Conservation (phyloP, 192 early-diverging fungal species). For the Powellomyces hirtus region DNA sequence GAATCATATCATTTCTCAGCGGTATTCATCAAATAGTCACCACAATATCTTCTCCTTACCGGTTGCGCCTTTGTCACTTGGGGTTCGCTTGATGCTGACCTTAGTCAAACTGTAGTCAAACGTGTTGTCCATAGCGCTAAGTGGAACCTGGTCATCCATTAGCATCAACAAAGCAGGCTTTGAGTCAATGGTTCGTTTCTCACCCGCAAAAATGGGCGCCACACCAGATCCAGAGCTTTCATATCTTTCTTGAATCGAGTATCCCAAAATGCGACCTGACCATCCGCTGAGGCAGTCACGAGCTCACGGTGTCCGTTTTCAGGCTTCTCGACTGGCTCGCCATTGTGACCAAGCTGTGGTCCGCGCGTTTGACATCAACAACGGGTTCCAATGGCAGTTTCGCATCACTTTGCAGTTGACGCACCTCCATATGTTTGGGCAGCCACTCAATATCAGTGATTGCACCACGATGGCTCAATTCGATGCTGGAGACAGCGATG, state of each 20-base stretch:
- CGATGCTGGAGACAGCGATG: slow-evolving; percentile 55
- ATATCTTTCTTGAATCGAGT: slow-evolving; percentile 57
- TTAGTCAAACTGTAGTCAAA: slow-evolving; percentile 63
- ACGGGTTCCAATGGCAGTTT: no score
- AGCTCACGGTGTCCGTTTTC: slow-evolving; percentile 55
- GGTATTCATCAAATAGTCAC: no score
- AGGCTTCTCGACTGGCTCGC: slow-evolving; percentile 44
- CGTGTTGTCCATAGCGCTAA: slow-evolving; percentile 60
- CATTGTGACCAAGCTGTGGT: slow-evolving; percentile 34
- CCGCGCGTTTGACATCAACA: no score
- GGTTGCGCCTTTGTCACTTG: background rate
- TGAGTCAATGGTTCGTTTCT: background rate
- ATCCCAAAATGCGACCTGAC: slow-evolving; percentile 61
- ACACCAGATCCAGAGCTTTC: slow-evolving; percentile 52
- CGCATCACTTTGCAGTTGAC: no score
- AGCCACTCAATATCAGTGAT: slow-evolving; percentile 59
- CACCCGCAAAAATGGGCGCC: slow-evolving; percentile 59
- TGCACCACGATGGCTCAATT: slow-evolving; percentile 46
- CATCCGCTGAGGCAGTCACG: slow-evolving; percentile 54
- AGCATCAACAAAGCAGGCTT: slow-evolving; percentile 8
- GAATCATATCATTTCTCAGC: no score
- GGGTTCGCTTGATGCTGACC: slow-evolving; percentile 35
- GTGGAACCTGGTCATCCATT: slow-evolving; percentile 42
- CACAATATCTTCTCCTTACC: background rate
- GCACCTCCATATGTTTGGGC: slow-evolving; percentile 52